A percentile compares a stretch with the other conserved stretches of the same genome.
Conservation (phyloP, 2,329 filamentous ascomycete genomes). For the Stagonosporopsis chrysanthemi region DNA sequence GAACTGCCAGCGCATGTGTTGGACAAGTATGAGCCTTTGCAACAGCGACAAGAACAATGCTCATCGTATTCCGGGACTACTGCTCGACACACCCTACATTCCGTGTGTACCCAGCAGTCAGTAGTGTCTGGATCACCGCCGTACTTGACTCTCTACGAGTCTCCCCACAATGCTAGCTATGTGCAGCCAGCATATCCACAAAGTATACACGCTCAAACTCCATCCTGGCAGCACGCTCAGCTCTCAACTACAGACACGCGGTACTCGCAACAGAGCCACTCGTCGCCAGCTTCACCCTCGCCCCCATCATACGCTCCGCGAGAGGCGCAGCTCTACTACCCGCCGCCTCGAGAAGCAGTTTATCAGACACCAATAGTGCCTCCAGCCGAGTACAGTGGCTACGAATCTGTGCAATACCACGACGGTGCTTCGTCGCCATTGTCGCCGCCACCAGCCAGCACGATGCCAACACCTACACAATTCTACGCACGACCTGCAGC, state of each 20-base stretch:
- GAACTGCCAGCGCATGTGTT: slow-evolving; percentile 37
- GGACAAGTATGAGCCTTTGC: slow-evolving; percentile 40
- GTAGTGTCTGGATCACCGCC: slow-evolving; percentile 27
- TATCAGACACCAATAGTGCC: slow-evolving; percentile 22
- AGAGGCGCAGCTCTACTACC: slow-evolving; percentile 41
- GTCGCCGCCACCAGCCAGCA: slow-evolving; percentile 11
- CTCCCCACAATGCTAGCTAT: slow-evolving; percentile 4
- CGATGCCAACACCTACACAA: slow-evolving; percentile 41
- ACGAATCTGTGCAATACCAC: slow-evolving; percentile 29
- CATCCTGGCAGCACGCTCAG: slow-evolving; percentile 32
- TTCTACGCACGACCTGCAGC: slow-evolving; percentile 44
- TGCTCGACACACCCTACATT: slow-evolving; percentile 25
- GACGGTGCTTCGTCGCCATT: slow-evolving; percentile 18
- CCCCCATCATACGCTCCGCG: slow-evolving; percentile 19
- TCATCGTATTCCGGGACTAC: slow-evolving; percentile 5
- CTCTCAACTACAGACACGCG: slow-evolving; percentile 24
- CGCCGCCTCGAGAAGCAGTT: slow-evolving; percentile 32
- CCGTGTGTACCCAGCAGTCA: slow-evolving; percentile 29
- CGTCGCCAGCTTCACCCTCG: slow-evolving; percentile 30
- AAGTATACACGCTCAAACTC: slow-evolving; percentile 23
- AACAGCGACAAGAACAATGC: slow-evolving; percentile 29
- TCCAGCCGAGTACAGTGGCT: slow-evolving; percentile 25
- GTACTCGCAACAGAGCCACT: slow-evolving; percentile 36
- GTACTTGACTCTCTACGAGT: slow-evolving; percentile 10
- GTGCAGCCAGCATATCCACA: slow-evolving; percentile 21